Evolutionary conservation across 257 asterid species (phyloP).

Genomic region (Gentiana macrophylla): DNA sequence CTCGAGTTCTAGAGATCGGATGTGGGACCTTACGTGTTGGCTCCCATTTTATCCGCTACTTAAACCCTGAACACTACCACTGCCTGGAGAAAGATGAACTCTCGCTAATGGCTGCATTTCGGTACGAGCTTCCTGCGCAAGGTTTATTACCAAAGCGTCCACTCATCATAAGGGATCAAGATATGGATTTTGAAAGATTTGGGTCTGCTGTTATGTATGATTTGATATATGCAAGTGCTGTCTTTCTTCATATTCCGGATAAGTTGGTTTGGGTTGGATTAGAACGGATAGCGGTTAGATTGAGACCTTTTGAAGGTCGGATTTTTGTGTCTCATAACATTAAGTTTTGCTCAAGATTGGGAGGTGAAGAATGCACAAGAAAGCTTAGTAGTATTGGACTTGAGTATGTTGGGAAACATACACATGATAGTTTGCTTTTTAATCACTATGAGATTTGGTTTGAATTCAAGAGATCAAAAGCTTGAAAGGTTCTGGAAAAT

Average conservation of each 20-base stretch:
- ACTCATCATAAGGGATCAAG: conserved; percentile 75
- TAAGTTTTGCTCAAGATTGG: conserved; percentile 87
- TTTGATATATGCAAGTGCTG: conserved; percentile 90
- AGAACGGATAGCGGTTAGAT: conserved; percentile 48
- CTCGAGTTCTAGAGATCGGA: conserved; percentile 85
- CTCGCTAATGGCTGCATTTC: conserved; percentile 81
- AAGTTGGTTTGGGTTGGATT: conserved; percentile 83
- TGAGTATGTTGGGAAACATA: conserved; percentile 70
- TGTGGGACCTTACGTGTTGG: conserved; percentile 99
- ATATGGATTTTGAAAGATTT: conserved; percentile 79
- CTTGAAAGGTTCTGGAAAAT: conserved; percentile 13
- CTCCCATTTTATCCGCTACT: conserved; percentile 71
- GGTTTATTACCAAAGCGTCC: conserved; percentile 80
- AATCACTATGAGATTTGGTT: conserved; percentile 95
- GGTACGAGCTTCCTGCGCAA: conserved; percentile 91
- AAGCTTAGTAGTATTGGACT: conserved; percentile 55
- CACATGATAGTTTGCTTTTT: conserved; percentile 87
- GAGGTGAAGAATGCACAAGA: conserved; percentile 83
- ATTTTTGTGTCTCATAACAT: conserved; percentile 86
- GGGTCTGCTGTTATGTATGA: conserved; percentile 44
- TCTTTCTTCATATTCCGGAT: conserved; percentile 91
- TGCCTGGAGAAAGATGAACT: conserved; percentile 96
- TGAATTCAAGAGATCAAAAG: conserved; percentile 53
- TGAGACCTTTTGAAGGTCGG: conserved; percentile 68
- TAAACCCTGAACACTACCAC: conserved; percentile 56